phyloP scores from a whole-genome alignment of 306 rosid species.

The Sphenostylis stenocarpa region DNA sequence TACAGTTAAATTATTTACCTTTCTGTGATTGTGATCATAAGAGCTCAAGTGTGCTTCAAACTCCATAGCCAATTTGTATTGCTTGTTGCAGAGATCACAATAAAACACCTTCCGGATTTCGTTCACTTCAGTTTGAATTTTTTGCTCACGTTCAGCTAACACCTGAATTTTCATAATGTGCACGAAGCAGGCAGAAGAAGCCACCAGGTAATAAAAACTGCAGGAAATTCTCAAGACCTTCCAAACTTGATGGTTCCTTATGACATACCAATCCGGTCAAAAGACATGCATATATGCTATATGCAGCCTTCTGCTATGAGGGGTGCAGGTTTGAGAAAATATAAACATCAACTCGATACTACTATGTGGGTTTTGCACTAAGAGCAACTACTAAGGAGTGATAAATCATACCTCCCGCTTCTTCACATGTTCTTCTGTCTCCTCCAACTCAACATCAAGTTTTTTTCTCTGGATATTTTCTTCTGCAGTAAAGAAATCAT shows the following conservation, averaged over 20 bases:
- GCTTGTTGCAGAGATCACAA: conserved; percentile 98
- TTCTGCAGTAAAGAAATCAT: conserved; percentile 94
- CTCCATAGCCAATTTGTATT: conserved; percentile 94
- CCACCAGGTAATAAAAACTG: conserved; percentile 99
- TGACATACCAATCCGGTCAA: conserved; percentile 86
- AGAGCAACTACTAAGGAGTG: conserved; percentile 30
- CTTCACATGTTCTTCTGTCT: conserved; percentile 77
- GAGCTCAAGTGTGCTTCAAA: conserved; percentile 95
- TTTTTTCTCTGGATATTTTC: conserved; percentile 88
- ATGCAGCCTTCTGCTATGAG: conserved; percentile 95
- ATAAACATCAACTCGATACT: conserved; percentile 76
- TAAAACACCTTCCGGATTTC: conserved; percentile 92
- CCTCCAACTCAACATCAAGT: conserved; percentile 88
- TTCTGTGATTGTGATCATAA: conserved; percentile 94
- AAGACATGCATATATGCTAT: conserved; percentile 89
- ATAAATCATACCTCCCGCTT: conserved; percentile 87
- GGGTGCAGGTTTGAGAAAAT: conserved; percentile 79
- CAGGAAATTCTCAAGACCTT: conserved; percentile 99
- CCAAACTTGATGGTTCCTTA: conserved; percentile 94
- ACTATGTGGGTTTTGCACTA: conserved; percentile 46
- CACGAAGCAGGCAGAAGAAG: conserved; percentile 99
- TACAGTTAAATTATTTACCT: conserved; percentile 46
- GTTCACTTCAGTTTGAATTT: conserved; percentile 91
- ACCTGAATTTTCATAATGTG: conserved; percentile 99
- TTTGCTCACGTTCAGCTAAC: conserved; percentile 96